phyloP scores from a whole-genome alignment of 2,329 filamentous ascomycete genomes.

The Penicillium brevicompactum region DNA sequence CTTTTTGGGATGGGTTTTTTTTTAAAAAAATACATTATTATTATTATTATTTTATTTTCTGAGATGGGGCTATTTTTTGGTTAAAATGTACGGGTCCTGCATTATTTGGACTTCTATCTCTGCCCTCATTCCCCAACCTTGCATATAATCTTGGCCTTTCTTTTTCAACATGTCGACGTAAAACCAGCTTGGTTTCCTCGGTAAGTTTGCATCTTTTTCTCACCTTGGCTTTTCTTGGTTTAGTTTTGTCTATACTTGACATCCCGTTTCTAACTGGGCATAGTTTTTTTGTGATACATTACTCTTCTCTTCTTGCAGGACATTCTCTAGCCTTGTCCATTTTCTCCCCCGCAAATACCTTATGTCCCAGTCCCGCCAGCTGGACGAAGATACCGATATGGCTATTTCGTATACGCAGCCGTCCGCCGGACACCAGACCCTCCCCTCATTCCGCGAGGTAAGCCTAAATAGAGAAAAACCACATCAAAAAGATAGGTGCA shows the following conservation, averaged over 20 bases:
- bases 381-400: constrained; percentile 40
- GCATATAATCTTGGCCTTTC: constrained; percentile 26
- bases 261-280: background rate
- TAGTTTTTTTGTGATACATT: constrained; percentile 4
- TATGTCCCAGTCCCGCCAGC: constrained; percentile 40
- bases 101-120: constrained; percentile 24
- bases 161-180: constrained; percentile 24
- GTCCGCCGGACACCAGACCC: constrained; percentile 35
- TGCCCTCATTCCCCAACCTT: constrained; percentile 28
- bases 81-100: constrained; percentile 29
- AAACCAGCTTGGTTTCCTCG: constrained; percentile 23
- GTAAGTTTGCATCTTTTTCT: constrained; percentile 17
- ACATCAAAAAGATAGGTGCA: background rate
- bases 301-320: background rate
- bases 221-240: background rate
- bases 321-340: background rate
- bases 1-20: constrained; percentile 4
- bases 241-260: background rate
- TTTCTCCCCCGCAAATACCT: constrained; percentile 9
- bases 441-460: constrained; percentile 44
- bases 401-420: constrained; percentile 41
- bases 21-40: background rate
- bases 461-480: constrained; percentile 7
- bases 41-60: constrained; percentile 12
- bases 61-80: constrained; percentile 5